Base-by-base conservation (phyloP, 164 flowering plant species). In the Chimonanthus salicifolius region DNA sequence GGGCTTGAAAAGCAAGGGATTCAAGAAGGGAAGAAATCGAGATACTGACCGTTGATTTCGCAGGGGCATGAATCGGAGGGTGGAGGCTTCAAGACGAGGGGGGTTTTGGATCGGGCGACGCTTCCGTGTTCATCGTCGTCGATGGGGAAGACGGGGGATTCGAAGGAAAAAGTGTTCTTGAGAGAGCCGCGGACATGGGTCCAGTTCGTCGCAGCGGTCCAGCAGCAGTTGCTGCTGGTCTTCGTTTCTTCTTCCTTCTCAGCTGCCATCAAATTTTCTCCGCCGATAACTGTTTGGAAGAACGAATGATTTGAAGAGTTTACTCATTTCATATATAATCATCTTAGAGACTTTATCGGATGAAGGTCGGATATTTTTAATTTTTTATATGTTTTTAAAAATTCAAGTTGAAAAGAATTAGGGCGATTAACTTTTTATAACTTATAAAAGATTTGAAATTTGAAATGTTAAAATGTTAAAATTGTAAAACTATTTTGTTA, bases 31-130 rank as follows among this genome's bases (percentile, higher is more conserved):
- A 8, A 48, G 70, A 64, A 67, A 16, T 20, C 2, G 13, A 7
- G 66, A 10, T 33, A 44, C 68, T 66, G 68, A 89, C 94, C 75
- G n/a, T 75, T 88, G 84, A 89, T 85, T 76, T 89, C 91, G 82
- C 94, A 89, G 63, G 91, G 87, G 6, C 64, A 54, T 0, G 83
- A 78, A 80, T 85, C 88, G 6, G 84, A 65, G 1, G 84, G 58
- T 20, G 75, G 58, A 68, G 88, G 82, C 44, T 69, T 72, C 67
- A 89, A 77, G 43, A 88, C 46, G n/a, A 89, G 88, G 63, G 84
- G 82, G 58, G 75, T 62, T 64, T 77, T 77, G 45, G 77, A 47
- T 0, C 10, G 60, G 0, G 70, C 63, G 72, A 74, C 71, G 44
- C 21, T 63, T 63, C 9, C 66, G 10, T 66, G 63, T 21, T 33